Evolutionary conservation across 345 rosid species (phyloP).

Genomic region (Gossypium thurberi): DNA sequence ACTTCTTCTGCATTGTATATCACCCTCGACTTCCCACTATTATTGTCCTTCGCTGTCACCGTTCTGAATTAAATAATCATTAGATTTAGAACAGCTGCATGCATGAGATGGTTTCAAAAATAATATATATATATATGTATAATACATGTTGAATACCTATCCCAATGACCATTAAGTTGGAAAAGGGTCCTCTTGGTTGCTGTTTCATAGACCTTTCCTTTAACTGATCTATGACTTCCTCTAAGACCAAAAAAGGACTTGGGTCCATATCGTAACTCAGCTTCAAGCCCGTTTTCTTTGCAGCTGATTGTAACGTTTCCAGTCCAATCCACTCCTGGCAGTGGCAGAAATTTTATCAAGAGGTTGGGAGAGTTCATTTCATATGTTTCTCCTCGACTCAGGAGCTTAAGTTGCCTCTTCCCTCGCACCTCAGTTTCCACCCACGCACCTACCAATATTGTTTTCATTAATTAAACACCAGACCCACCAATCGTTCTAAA

Average conservation of each 20-base stretch:
- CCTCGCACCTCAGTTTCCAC: constrained; percentile 70
- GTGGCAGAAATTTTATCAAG: constrained; percentile 51
- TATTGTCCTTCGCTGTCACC: constrained; percentile 46
- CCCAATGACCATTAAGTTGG: constrained; percentile 71
- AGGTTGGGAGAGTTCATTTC: constrained; percentile 75
- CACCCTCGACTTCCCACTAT: constrained; percentile 36
- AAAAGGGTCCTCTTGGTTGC: constrained; percentile 35
- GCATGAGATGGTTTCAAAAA: too few relatives aligned
- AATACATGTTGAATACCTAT: constrained; percentile 34
- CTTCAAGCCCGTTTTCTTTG: constrained; percentile 54
- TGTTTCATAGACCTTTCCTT: constrained; percentile 57
- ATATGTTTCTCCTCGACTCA: constrained; percentile 52
- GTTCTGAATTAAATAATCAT: constrained; percentile 27
- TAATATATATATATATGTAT: too few relatives aligned
- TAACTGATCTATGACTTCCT: constrained; percentile 37
- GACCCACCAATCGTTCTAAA: neutral
- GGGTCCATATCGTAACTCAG: constrained; percentile 41
- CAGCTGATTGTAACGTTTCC: constrained; percentile 58
- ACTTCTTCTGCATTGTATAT: constrained; percentile 59
- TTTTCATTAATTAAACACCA: neutral
- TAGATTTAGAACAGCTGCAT: neutral
- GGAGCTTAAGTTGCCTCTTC: constrained; percentile 53
- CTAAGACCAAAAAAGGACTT: constrained; percentile 36
- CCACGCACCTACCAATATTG: constrained; percentile 37
- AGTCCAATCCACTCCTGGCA: constrained; percentile 55